These are phyloP conservation scores for Suillus decipiens DNA, from an alignment of 768 basidiomycete species.

Conservation along the genomic window DNA sequence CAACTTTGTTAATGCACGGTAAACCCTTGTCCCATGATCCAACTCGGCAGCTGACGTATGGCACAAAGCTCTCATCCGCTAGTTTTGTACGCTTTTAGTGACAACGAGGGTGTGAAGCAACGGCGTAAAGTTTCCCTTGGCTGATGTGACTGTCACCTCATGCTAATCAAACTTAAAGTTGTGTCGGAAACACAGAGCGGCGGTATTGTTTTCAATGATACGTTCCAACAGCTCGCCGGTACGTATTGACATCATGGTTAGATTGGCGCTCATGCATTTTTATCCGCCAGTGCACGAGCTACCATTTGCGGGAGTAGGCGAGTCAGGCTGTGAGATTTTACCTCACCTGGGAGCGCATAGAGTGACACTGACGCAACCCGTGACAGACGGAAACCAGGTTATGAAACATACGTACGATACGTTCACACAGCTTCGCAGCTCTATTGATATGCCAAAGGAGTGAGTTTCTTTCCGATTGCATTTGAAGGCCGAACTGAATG, in stretches of 20 bases:
- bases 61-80: constrained; percentile 54
- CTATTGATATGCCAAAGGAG: constrained; percentile 61
- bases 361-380: background rate
- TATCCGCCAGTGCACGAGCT: constrained; percentile 36
- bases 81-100: constrained; percentile 65
- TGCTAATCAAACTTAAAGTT: constrained; percentile 39
- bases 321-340: constrained; percentile 58
- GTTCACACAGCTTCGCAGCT: constrained; percentile 51
- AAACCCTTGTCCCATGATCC: constrained; percentile 13
- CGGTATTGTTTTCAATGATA: constrained; percentile 58
- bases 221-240: constrained; percentile 55
- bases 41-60: constrained; percentile 2
- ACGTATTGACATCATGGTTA: constrained; percentile 23
- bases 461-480: constrained; percentile 28
- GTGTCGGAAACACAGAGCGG: constrained; percentile 59
- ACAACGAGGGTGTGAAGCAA: constrained; percentile 41
- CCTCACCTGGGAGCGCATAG: background rate
- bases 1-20: constrained; percentile 55
- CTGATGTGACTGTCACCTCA: background rate
- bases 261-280: constrained; percentile 4
- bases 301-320: constrained; percentile 58
- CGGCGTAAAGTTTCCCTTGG: constrained; percentile 33
- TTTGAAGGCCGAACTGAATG: constrained; percentile 11
- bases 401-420: constrained; percentile 55
- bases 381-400: constrained; percentile 53